Evolutionary conservation across 2,329 filamentous ascomycete species (phyloP), one percentile per base, ranked within the genome.

Genomic region (Juglanconis oblonga): DNA sequence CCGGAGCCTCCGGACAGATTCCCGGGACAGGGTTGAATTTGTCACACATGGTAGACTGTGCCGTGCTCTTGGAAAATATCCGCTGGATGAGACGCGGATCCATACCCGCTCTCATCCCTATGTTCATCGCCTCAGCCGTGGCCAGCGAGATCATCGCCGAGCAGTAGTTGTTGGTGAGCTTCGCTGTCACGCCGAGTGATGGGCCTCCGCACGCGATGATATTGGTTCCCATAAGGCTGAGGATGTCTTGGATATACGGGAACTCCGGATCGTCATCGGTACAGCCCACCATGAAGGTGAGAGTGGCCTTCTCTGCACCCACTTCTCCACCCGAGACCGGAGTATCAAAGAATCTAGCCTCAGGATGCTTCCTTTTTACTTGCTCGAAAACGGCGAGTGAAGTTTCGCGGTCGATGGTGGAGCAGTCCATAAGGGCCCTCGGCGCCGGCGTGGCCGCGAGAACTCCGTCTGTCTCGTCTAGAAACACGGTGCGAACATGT

Each of bases 371-470:
- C 42, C 52, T 33, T 5, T 32, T 47, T 3, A 64, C 55, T 24
- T 58, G 36, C 8, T 59, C 61, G 4, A 58, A 56, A 5, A 69
- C 65, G n/a, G 59, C 42, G 17, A 60, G 56, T 5, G 85, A 88
- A 0, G 86, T 87, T 61, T 79, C 79, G 0, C 86, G 85, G 69
- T 90, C 87, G 67, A 90, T 90, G 2, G 87, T 90, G 10, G 87
- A 90, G 66, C 84, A 87, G 69, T 90, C 87, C 64, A 90, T 87
- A 69, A 90, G 88, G 33, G 90, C 74, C 8, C 79, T 59, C 71
- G 72, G 11, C 67, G 64, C 7, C 67, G 73, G 3, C 72, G 70
- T 53, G 10, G 64, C 58, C 7, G 60, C 49, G 32, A 88, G 77
- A 70, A 90, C 85, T 32, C 81, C 76, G 57, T 80, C 77, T 14